These are phyloP conservation scores for Sugiyamaella castrensis DNA, from an alignment of 1,139 yeast species.

Conservation along the genomic window DNA sequence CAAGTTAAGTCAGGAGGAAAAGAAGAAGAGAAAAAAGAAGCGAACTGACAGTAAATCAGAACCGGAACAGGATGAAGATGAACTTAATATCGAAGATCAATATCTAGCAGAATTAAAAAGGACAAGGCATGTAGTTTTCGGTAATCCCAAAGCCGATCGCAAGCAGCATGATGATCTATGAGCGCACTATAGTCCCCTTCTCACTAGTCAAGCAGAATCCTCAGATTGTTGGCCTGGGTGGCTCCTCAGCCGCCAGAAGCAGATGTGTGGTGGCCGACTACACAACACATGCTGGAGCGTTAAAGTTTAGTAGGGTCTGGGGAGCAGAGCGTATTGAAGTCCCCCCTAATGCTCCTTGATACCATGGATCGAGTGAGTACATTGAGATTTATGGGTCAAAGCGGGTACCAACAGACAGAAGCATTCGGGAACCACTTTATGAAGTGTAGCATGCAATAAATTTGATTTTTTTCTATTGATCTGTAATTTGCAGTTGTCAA, in stretches of 20 bases:
- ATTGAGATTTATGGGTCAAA: no score
- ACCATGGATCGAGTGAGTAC: no score
- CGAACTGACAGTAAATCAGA: constrained; percentile 22
- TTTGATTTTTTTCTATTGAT: no score
- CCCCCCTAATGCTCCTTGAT: no score
- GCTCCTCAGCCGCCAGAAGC: background rate
- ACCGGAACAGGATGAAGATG: constrained; percentile 37
- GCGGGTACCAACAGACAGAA: no score
- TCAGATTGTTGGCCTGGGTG: background rate
- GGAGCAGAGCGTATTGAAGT: no score
- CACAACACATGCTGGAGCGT: background rate
- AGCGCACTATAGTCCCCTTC: constrained; percentile 1
- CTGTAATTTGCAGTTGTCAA: no score
- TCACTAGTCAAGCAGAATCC: background rate
- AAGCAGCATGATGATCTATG: constrained; percentile 56
- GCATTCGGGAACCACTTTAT: no score
- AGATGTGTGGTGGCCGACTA: background rate
- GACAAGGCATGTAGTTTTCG: constrained; percentile 70
- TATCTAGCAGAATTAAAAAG: constrained; percentile 34
- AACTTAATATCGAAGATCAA: background rate
- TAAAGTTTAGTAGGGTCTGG: background rate
- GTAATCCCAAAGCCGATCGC: constrained; percentile 70
- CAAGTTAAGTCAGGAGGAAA: background rate
- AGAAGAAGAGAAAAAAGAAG: background rate
- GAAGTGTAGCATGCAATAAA: no score